Evolutionary conservation across 345 rosid species (phyloP).

Genomic region (Excoecaria agallocha): DNA sequence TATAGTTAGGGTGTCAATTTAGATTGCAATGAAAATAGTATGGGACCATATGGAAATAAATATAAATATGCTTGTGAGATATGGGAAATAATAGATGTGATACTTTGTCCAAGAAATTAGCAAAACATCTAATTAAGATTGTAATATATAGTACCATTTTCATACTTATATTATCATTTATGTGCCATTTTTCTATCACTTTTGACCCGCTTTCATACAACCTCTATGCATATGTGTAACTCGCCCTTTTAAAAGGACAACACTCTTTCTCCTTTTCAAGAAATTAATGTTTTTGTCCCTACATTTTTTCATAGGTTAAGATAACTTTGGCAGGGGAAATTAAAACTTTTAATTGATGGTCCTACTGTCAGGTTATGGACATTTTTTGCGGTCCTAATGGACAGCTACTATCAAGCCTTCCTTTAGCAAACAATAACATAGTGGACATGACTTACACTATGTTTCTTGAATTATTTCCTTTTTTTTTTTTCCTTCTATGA

Average conservation of each 20-base stretch:
- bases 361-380: not conserved
- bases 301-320: not conserved
- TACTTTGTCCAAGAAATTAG: not conserved
- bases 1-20: constrained; percentile 5
- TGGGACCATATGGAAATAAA: not conserved
- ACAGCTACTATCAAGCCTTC: not conserved
- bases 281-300: constrained; percentile 2
- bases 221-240: not conserved
- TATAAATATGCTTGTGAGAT: not conserved
- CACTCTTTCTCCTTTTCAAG: not conserved
- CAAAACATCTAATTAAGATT: not conserved
- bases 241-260: not conserved
- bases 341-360: no score
- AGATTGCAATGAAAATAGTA: not conserved
- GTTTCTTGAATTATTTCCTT: no score
- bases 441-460: no score
- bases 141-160: not conserved
- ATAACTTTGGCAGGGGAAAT: not conserved
- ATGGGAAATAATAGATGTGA: constrained; percentile 1
- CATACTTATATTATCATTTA: not conserved
- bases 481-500: no score
- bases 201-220: not conserved
- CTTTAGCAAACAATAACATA: no score
- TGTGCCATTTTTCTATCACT: not conserved
- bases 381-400: not conserved